Conservation (phyloP, 2,329 filamentous ascomycete species). For the Gaeumannomyces tritici region DNA sequence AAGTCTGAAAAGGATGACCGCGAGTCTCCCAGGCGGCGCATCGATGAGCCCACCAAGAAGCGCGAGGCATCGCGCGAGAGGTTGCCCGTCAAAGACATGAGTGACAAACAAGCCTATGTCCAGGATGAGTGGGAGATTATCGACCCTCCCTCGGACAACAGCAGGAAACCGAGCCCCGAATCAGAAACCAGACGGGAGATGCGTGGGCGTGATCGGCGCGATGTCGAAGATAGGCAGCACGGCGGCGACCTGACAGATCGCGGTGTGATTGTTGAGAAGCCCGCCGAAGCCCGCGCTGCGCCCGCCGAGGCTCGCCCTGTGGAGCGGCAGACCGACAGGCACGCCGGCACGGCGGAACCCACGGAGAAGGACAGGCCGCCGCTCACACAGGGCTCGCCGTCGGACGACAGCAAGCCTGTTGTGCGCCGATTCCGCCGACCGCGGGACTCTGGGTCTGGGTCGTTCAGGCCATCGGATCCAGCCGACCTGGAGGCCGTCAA, state of each 20-base stretch:
- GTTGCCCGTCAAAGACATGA: conserved; percentile 7
- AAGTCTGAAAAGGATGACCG: background rate
- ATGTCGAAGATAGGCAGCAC: conserved; percentile 25
- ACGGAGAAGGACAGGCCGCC: background rate
- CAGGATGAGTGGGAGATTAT: conserved; percentile 8
- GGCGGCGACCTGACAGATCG: conserved; percentile 22
- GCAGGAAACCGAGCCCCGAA: conserved; percentile 7
- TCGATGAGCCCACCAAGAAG: conserved; percentile 13
- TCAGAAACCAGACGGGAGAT: conserved; percentile 10
- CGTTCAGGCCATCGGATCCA: conserved; percentile 44
- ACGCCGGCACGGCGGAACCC: background rate
- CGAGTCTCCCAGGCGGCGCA: conserved; percentile 17
- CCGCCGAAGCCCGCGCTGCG: background rate
- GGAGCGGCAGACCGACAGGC: background rate
- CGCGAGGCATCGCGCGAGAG: background rate
- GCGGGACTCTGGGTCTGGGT: conserved; percentile 26
- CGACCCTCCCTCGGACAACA: conserved; percentile 8
- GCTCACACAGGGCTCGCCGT: conserved; percentile 14
- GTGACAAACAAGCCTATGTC: conserved; percentile 6
- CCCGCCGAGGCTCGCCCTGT: background rate
- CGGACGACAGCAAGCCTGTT: conserved; percentile 25
- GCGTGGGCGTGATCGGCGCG: conserved; percentile 23
- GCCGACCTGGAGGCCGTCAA: conserved; percentile 39
- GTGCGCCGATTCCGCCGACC: conserved; percentile 23
- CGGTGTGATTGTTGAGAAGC: conserved; percentile 8